Base-by-base conservation (phyloP, 495 filamentous ascomycete species). In the Pseudoneurospora amorphoporcata region DNA sequence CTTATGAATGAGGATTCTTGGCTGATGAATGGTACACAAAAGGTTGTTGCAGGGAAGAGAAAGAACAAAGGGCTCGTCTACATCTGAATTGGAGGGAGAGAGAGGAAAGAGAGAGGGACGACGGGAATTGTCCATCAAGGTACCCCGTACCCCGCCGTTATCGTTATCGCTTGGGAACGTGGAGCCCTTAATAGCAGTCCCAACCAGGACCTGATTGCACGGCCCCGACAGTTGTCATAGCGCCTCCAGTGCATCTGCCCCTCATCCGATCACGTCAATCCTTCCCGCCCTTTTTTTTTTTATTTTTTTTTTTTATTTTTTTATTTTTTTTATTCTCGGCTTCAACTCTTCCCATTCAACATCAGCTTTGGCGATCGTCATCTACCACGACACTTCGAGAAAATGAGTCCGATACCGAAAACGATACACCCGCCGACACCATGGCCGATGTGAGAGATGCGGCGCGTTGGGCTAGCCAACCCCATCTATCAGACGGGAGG, bases 391-490 rank as follows among this genome's bases (percentile, higher is more conserved):
- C 23, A 23, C 23, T 23, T 23, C 23, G 23, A 23, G 23, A 1
- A 0, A 23, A 23, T 23, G 0, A 23, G 23, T 23, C 23, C 19
- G 23, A 9, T 8, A 53, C 19, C 19, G 12, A 7, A 29, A 29
- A 9, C 45, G 10, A 29, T 0, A 53, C 0, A 2, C 2, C 45
- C n/a, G 0, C 23, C 45, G 17, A 2, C 12, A 53, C 0, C 3
- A 53, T 14, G 45, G 0, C n/a, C 45, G 19, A 53, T 53, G 12
- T 2, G 45, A 12, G 0, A 53, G 8, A 5, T 8, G 43, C 43
- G 43, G 19, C 17, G n/a, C 43, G 0, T 0, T 47, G 43, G n/a
- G 1, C 19, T 53, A 29, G 47, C 19, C 47, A 58, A 58, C 2
- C 47, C 10, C 19, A 58, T 58, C 2, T 29, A 8, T 23, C 23